A percentile compares a stretch with the other conserved stretches of the same genome.
phyloP scores from a whole-genome alignment of 2,329 filamentous ascomycete species.

The Fusarium proliferatum region DNA sequence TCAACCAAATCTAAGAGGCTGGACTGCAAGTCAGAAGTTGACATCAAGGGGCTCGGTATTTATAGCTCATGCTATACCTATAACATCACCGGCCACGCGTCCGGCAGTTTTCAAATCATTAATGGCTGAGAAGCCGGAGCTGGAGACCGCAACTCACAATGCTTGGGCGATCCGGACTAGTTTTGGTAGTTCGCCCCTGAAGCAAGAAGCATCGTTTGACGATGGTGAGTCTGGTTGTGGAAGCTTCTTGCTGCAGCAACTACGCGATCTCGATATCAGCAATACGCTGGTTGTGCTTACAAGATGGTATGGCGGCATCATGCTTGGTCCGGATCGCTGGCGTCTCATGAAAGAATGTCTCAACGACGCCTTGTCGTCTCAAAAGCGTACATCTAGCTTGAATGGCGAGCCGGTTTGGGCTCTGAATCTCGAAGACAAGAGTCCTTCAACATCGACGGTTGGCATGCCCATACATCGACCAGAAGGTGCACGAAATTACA shows the following conservation, averaged over 20 bases:
- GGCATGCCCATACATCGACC: slow-evolving; percentile 80
- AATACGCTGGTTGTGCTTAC: slow-evolving; percentile 69
- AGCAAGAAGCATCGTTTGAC: slow-evolving; percentile 65
- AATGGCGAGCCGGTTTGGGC: slow-evolving; percentile 70
- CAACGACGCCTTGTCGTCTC: slow-evolving; percentile 64
- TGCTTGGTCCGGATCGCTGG: slow-evolving; percentile 72
- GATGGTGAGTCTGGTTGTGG: slow-evolving; percentile 72
- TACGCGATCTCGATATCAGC: slow-evolving; percentile 62
- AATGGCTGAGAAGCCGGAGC: slow-evolving; percentile 59
- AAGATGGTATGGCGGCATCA: slow-evolving; percentile 71
- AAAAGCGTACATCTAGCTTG: slow-evolving; percentile 51
- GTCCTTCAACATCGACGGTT: slow-evolving; percentile 51
- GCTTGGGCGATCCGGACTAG: slow-evolving; percentile 60
- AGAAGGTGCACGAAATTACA: slow-evolving; percentile 71
- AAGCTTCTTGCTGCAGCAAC: slow-evolving; percentile 64
- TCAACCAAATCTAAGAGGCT: slow-evolving; percentile 49
- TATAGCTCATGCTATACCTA: slow-evolving; percentile 60
- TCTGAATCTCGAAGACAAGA: slow-evolving; percentile 65
- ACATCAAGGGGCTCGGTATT: slow-evolving; percentile 67
- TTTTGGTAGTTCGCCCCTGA: slow-evolving; percentile 52
- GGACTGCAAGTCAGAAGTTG: slow-evolving; percentile 64
- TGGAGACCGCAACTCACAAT: slow-evolving; percentile 69
- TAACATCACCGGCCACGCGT: slow-evolving; percentile 56
- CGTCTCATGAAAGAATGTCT: slow-evolving; percentile 69
- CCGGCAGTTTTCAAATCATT: slow-evolving; percentile 59